A percentile compares a stretch with the other conserved stretches of the same genome.
Conservation (phyloP, 129 eudicot species). For the Flaveria robusta region DNA sequence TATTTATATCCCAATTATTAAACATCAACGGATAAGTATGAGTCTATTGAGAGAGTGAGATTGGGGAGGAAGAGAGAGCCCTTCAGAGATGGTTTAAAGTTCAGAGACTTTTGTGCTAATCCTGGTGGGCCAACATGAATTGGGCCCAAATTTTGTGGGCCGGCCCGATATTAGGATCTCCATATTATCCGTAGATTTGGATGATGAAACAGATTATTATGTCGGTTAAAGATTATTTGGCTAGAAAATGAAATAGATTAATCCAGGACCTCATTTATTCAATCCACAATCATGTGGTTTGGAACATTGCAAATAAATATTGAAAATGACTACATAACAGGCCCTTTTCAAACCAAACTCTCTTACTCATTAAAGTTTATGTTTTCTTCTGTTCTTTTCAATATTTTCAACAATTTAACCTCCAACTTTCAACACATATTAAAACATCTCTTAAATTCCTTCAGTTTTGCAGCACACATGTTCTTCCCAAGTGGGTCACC, state of each 20-base stretch:
- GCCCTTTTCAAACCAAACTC: conserved; percentile 25
- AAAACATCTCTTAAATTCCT: conserved; percentile 12
- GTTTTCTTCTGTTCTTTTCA: conserved; percentile 22
- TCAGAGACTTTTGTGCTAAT: not conserved
- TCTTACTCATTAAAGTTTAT: conserved; percentile 7
- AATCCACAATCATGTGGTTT: conserved; percentile 46
- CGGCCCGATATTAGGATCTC: not conserved
- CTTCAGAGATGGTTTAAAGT: too few relatives aligned
- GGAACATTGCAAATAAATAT: conserved; percentile 32
- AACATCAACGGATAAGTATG: too few relatives aligned
- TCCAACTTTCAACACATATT: not conserved
- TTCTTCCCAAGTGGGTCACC: conserved; percentile 21
- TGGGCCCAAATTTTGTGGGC: not conserved
- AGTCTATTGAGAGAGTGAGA: too few relatives aligned
- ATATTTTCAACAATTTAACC: conserved; percentile 5
- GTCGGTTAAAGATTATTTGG: conserved; percentile 6
- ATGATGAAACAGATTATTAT: not conserved
- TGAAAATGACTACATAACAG: conserved; percentile 37
- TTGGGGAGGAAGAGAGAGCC: too few relatives aligned
- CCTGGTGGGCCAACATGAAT: not conserved
- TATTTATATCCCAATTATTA: too few relatives aligned
- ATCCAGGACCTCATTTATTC: conserved; percentile 30
- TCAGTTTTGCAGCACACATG: conserved; percentile 12
- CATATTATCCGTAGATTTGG: not conserved
- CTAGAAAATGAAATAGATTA: conserved; percentile 23